These are phyloP conservation scores for Ustilago xerochloae DNA, from an alignment of 1,284 basidiomycete genomes.

Conservation along the genomic window DNA sequence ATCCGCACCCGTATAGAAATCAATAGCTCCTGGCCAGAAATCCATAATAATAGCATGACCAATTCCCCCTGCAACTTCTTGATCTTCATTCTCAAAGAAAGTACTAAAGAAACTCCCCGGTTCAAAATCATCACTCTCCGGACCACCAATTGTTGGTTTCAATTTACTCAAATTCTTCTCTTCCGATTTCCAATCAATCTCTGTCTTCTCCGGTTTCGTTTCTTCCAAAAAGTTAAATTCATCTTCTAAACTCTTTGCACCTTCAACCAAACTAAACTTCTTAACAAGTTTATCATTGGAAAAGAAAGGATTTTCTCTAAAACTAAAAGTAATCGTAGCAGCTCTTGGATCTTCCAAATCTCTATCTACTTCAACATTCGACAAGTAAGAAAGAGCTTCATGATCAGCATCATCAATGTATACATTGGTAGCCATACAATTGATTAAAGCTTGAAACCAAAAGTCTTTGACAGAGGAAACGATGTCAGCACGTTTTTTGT, in stretches of 20 bases:
- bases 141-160: constrained; percentile 75
- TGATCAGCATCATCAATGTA: constrained; percentile 66
- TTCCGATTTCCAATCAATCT: constrained; percentile 84
- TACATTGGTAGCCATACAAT: constrained; percentile 63
- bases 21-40: constrained; percentile 62
- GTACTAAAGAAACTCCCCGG: constrained; percentile 88
- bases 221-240: constrained; percentile 64
- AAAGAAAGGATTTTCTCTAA: constrained; percentile 63
- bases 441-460: constrained; percentile 64
- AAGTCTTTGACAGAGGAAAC: constrained; percentile 58
- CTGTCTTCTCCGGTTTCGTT: constrained; percentile 65
- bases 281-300: constrained; percentile 58
- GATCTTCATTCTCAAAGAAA: constrained; percentile 73
- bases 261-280: constrained; percentile 56
- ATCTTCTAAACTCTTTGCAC: constrained; percentile 50
- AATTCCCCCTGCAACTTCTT: constrained; percentile 58
- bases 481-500: constrained; percentile 61
- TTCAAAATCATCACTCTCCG: constrained; percentile 72
- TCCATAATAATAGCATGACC: constrained; percentile 63
- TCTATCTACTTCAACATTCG: constrained; percentile 56
- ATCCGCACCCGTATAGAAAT: constrained; percentile 60
- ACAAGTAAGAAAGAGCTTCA: constrained; percentile 58
- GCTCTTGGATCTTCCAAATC: constrained; percentile 60
- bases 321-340: constrained; percentile 59
- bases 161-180: constrained; percentile 80